A percentile compares a stretch with the other conserved stretches of the same genome.
These are phyloP conservation scores for Phytophthora uliginosa DNA, from an alignment of 352 stramenopile genomes.

Conservation along the genomic window DNA sequence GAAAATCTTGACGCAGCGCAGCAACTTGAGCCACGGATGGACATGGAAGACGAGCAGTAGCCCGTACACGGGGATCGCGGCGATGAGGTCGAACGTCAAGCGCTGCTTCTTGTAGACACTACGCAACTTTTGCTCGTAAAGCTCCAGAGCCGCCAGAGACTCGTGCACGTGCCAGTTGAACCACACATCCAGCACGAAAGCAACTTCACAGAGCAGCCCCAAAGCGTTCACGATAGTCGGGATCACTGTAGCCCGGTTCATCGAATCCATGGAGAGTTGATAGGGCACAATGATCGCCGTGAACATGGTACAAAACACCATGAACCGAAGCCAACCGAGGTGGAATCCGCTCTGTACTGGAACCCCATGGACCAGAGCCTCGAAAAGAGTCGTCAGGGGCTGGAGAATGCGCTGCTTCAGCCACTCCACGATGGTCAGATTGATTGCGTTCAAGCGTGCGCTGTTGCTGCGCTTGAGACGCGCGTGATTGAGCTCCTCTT, in stretches of 20 bases:
- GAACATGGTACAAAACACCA: slow-evolving; percentile 47
- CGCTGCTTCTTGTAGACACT: slow-evolving; percentile 54
- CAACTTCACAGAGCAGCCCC: slow-evolving; percentile 47
- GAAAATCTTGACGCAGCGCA: slow-evolving; percentile 57
- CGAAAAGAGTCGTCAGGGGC: slow-evolving; percentile 21
- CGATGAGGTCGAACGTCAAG: slow-evolving; percentile 50
- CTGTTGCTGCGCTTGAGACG: slow-evolving; percentile 21
- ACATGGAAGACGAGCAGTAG: slow-evolving; percentile 39
- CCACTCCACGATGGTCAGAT: background rate
- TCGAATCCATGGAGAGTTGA: slow-evolving; percentile 49
- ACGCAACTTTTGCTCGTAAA: slow-evolving; percentile 60
- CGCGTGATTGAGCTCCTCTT: slow-evolving; percentile 25
- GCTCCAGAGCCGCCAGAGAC: slow-evolving; percentile 46
- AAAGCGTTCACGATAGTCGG: slow-evolving; percentile 24
- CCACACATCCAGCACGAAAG: slow-evolving; percentile 63
- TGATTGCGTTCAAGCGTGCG: background rate
- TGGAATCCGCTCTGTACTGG: slow-evolving; percentile 57
- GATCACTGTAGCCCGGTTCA: slow-evolving; percentile 29
- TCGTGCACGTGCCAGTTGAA: slow-evolving; percentile 56
- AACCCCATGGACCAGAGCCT: slow-evolving; percentile 37
- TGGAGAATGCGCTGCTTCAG: background rate
- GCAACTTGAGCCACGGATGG: slow-evolving; percentile 43
- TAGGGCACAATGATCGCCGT: slow-evolving; percentile 60
- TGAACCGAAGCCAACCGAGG: slow-evolving; percentile 50
- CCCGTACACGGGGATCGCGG: slow-evolving; percentile 50